A percentile compares a stretch with the other conserved stretches of the same genome.
These are phyloP conservation scores for Stentor roeselii DNA, from an alignment of 73 alveolate species.

Conservation along the genomic window DNA sequence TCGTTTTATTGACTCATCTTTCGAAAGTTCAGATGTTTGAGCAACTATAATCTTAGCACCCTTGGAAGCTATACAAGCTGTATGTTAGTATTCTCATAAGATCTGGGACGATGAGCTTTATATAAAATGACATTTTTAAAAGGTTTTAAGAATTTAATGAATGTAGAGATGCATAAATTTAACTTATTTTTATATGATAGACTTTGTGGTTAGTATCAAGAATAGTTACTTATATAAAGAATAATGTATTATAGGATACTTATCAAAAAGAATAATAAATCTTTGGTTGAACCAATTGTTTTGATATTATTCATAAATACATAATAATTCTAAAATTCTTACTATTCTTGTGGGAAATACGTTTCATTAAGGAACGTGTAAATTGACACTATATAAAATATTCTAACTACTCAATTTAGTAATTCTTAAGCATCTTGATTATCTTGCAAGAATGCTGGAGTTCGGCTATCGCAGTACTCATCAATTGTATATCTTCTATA, in stretches of 20 bases:
- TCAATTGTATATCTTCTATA: not conserved
- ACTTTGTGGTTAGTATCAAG: conserved; percentile 82
- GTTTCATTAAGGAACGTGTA: conserved; percentile 32
- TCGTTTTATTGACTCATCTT: too few relatives aligned
- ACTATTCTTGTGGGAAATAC: conserved; percentile 66
- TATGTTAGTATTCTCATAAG: too few relatives aligned
- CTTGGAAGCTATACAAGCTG: too few relatives aligned
- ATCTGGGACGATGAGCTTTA: conserved; percentile 99
- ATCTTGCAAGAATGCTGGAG: too few relatives aligned
- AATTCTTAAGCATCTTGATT: not conserved
- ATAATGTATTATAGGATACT: conserved; percentile 87
- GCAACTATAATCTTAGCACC: too few relatives aligned
- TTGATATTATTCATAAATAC: conserved; percentile 47
- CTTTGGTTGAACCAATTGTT: conserved; percentile 68
- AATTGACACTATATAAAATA: conserved; percentile 10
- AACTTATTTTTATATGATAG: conserved; percentile 85
- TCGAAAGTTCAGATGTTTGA: too few relatives aligned
- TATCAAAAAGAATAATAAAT: conserved; percentile 69
- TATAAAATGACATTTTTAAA: conserved; percentile 97
- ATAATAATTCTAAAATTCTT: conserved; percentile 56
- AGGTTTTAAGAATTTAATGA: conserved; percentile 88
- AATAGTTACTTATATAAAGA: conserved; percentile 95
- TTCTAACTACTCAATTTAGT: too few relatives aligned
- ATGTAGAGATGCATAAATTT: conserved; percentile 94
- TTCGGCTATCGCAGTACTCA: too few relatives aligned